A percentile compares a stretch with the other conserved stretches of the same genome.
phyloP scores from a whole-genome alignment of 805 yeast species.

The Brettanomyces sp. region DNA sequence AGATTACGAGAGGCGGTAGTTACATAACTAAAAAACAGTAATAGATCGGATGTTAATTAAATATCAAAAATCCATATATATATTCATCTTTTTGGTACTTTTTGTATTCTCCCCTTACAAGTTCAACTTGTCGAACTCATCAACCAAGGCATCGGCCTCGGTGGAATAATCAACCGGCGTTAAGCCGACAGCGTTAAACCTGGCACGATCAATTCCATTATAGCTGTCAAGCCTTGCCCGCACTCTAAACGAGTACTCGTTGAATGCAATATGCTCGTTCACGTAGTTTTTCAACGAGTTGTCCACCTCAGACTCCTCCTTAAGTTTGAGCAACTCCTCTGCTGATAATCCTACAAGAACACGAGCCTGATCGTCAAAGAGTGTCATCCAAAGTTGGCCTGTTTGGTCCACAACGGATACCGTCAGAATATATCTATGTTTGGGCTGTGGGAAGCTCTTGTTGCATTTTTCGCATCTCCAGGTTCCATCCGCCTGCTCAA shows the following conservation, averaged over 20 bases:
- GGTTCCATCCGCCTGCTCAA: conserved; percentile 59
- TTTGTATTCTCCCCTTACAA: conserved; percentile 8
- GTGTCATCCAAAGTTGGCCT: conserved; percentile 78
- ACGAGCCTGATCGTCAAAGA: conserved; percentile 79
- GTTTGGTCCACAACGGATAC: conserved; percentile 69
- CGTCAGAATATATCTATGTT: conserved; percentile 73
- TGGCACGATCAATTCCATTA: conserved; percentile 65
- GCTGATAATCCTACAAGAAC: conserved; percentile 57
- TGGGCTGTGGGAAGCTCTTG: conserved; percentile 55
- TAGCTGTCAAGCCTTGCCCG: conserved; percentile 79
- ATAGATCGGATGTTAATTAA: neutral
- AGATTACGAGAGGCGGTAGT: conserved; percentile 22
- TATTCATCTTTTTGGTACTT: no score
- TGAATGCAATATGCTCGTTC: conserved; percentile 37
- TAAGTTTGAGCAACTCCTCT: conserved; percentile 42
- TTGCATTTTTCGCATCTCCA: conserved; percentile 96
- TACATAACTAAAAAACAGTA: neutral
- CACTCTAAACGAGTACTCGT: conserved; percentile 65
- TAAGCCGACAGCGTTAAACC: conserved; percentile 58
- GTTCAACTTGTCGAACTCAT: conserved; percentile 29
- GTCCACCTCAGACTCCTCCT: conserved; percentile 34
- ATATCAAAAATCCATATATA: neutral
- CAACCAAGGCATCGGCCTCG: conserved; percentile 52
- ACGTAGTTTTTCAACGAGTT: conserved; percentile 23
- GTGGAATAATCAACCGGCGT: conserved; percentile 43